Evolutionary conservation across 805 yeast species (phyloP).

Genomic region (Dipodascopsis tothii): DNA sequence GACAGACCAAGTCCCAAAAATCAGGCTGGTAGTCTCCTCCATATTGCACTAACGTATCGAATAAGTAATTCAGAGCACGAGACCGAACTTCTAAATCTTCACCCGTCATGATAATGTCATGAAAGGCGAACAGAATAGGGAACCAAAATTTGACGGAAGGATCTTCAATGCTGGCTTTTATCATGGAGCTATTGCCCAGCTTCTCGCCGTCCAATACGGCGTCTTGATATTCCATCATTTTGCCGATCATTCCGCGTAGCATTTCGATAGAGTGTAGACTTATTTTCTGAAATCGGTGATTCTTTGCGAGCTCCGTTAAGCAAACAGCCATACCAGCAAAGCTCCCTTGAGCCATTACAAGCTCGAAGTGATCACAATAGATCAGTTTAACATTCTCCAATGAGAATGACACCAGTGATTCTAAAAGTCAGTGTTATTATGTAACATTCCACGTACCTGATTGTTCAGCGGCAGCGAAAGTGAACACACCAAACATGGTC

Average conservation of each 20-base stretch:
- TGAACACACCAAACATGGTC: constrained; percentile 71
- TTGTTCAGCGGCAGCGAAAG: constrained; percentile 58
- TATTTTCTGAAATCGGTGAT: constrained; percentile 68
- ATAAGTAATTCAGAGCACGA: constrained; percentile 72
- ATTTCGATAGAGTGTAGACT: constrained; percentile 76
- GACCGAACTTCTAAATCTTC: constrained; percentile 87
- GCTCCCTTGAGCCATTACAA: constrained; percentile 63
- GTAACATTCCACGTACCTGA: neutral
- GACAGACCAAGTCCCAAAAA: constrained; percentile 79
- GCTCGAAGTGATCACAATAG: constrained; percentile 52
- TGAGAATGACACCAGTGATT: constrained; percentile 54
- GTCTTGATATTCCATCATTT: constrained; percentile 40
- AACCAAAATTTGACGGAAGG: constrained; percentile 53
- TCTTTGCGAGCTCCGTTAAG: constrained; percentile 74
- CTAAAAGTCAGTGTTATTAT: constrained; percentile 29
- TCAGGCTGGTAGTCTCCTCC: constrained; percentile 67
- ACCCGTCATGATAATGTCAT: constrained; percentile 85
- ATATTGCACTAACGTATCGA: constrained; percentile 68
- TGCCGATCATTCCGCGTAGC: constrained; percentile 53
- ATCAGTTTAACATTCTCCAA: constrained; percentile 57
- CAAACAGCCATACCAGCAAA: constrained; percentile 60
- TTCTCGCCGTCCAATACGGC: constrained; percentile 8
- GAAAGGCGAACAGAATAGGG: constrained; percentile 77
- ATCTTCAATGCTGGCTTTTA: constrained; percentile 26
- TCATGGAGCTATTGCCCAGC: constrained; percentile 9